Conservation (phyloP, 176 grass and related monocot species). For the Aechmea fasciata region DNA sequence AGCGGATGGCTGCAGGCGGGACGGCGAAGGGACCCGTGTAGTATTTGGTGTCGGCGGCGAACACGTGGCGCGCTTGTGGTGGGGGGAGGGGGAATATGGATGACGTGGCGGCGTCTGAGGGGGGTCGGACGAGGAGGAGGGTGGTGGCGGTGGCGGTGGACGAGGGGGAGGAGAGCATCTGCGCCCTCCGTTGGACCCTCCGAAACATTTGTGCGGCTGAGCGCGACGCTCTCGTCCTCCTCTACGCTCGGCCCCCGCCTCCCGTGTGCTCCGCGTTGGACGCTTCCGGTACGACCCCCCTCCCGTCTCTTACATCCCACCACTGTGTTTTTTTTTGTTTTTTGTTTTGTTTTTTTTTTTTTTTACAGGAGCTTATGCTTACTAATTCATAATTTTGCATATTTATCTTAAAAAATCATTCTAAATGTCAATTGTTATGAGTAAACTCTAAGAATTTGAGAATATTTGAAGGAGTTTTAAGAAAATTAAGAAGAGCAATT, state of each 20-base stretch:
- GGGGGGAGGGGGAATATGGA: not conserved
- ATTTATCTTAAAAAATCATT: no score
- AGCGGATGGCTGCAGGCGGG: constrained; percentile 11
- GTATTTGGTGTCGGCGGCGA: not conserved
- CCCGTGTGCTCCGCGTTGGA: constrained; percentile 47
- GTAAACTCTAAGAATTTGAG: no score
- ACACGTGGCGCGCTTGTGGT: no score
- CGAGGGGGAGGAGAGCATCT: constrained; percentile 67
- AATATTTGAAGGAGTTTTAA: no score
- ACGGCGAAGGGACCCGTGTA: constrained; percentile 14
- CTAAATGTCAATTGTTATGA: no score
- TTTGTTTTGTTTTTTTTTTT: not conserved
- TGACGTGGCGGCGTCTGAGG: constrained; percentile 13
- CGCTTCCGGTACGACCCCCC: constrained; percentile 36
- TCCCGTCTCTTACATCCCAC: not conserved
- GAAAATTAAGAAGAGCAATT: no score
- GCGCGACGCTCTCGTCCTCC: constrained; percentile 48
- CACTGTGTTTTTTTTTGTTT: not conserved
- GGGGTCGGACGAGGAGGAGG: constrained; percentile 39
- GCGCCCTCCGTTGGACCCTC: constrained; percentile 66
- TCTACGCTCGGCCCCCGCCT: constrained; percentile 42
- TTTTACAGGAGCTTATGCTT: not conserved
- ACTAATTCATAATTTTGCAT: no score
- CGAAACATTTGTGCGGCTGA: not conserved
- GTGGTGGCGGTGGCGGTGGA: constrained; percentile 68